A percentile compares a stretch with the other conserved stretches of the same genome.
Conservation (phyloP, 306 rosid genomes). For the Lathyrus sativus region DNA sequence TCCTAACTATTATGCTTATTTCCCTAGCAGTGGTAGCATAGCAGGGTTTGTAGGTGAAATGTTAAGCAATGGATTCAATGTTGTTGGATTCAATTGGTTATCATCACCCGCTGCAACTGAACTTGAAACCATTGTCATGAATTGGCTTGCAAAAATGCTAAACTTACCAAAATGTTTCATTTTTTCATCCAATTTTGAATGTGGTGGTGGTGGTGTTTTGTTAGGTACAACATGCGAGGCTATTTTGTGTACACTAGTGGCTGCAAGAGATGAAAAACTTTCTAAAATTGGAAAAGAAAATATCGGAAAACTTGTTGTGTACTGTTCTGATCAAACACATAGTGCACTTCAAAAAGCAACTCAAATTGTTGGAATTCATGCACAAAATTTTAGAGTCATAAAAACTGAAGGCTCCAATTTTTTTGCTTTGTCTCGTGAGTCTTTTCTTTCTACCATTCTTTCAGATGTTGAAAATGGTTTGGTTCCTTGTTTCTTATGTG, state of each 20-base stretch:
- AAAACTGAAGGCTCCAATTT: constrained; percentile 31
- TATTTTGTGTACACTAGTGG: constrained; percentile 54
- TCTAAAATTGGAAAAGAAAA: constrained; percentile 15
- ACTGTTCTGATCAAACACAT: constrained; percentile 71
- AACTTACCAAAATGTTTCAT: constrained; percentile 49
- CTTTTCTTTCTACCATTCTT: constrained; percentile 29
- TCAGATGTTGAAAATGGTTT: constrained; percentile 50
- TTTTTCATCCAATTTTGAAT: constrained; percentile 34
- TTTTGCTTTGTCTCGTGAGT: constrained; percentile 45
- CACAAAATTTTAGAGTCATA: constrained; percentile 42
- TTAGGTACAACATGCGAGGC: constrained; percentile 64
- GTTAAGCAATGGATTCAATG: constrained; percentile 59
- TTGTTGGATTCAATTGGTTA: constrained; percentile 64
- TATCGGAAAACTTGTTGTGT: constrained; percentile 46
- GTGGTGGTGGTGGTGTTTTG: constrained; percentile 67
- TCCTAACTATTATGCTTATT: constrained; percentile 64
- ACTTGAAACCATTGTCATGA: constrained; percentile 60
- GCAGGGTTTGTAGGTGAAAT: constrained; percentile 66
- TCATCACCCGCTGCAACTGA: constrained; percentile 71
- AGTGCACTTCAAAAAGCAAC: constrained; percentile 54
- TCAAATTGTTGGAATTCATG: constrained; percentile 54
- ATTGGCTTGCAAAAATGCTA: constrained; percentile 60
- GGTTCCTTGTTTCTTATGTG: constrained; percentile 60
- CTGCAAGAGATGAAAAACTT: constrained; percentile 50
- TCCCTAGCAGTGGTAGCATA: constrained; percentile 59